These are phyloP conservation scores for Aethionema arabicum DNA, from an alignment of 345 rosid species.

Conservation along the genomic window DNA sequence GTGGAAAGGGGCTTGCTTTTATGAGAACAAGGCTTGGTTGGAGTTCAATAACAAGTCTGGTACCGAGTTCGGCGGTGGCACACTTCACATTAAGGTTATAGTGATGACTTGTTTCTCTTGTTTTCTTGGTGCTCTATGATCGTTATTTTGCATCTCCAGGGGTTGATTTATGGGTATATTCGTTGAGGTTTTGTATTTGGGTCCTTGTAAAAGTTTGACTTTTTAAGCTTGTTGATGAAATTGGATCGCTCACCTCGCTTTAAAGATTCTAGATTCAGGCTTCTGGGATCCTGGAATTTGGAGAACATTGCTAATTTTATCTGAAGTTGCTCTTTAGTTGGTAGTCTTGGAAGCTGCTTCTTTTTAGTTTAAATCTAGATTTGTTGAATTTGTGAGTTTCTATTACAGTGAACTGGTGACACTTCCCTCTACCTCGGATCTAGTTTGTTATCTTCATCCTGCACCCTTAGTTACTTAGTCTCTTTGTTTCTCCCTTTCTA, in stretches of 20 bases:
- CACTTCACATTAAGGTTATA: constrained; percentile 77
- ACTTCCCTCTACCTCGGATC: too few relatives aligned
- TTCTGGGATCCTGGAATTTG: not conserved
- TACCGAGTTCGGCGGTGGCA: constrained; percentile 82
- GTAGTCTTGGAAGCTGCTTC: not conserved
- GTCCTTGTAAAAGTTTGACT: not conserved
- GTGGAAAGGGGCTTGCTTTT: constrained; percentile 98
- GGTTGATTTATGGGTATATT: constrained; percentile 3
- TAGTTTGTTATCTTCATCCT: constrained; percentile 11
- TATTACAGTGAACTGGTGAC: not conserved
- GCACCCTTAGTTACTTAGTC: constrained; percentile 1
- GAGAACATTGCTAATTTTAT: not conserved
- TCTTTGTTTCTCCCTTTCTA: constrained; percentile 1
- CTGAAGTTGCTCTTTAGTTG: not conserved
- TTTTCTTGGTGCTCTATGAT: not conserved
- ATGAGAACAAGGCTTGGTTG: constrained; percentile 72
- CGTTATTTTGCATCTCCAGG: not conserved
- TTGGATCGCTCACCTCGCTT: not conserved
- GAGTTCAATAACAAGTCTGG: constrained; percentile 87
- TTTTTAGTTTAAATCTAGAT: too few relatives aligned
- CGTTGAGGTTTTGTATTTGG: constrained; percentile 8
- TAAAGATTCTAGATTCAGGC: not conserved
- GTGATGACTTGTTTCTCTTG: not conserved
- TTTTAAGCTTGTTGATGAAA: constrained; percentile 15
- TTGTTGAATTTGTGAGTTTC: too few relatives aligned